A percentile compares a stretch with the other conserved stretches of the same genome.
Evolutionary conservation across 148 eudicot genomes (phyloP).

Genomic region (Silene uniflora): DNA sequence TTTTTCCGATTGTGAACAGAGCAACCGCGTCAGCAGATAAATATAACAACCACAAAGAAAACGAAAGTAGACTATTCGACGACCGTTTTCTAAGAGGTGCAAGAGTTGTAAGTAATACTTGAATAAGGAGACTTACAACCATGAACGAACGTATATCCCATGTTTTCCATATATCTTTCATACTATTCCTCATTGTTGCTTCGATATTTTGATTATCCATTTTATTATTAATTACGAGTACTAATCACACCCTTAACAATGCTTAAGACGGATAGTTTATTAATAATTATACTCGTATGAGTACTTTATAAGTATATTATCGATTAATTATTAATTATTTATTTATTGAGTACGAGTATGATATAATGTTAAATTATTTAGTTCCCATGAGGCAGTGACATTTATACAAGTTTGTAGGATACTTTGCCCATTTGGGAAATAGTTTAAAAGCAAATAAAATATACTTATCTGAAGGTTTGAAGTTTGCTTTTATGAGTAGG

Average conservation of each 20-base stretch:
- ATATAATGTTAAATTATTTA: not conserved
- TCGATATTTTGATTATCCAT: not conserved
- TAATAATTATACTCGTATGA: too few relatives aligned
- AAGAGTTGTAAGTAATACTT: constrained; percentile 13
- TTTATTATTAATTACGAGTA: not conserved
- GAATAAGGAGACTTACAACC: constrained; percentile 14
- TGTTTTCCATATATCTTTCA: constrained; percentile 11
- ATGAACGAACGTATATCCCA: constrained; percentile 11
- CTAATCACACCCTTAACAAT: not conserved
- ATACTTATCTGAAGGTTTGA: not conserved
- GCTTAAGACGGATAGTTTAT: not conserved
- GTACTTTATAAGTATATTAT: too few relatives aligned
- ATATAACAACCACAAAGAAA: constrained; percentile 11
- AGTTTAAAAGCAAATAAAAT: not conserved
- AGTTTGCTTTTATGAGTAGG: not conserved
- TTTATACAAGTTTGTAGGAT: not conserved
- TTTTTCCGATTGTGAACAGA: constrained; percentile 3
- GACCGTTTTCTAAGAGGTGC: constrained; percentile 11
- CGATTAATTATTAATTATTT: too few relatives aligned
- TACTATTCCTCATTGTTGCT: not conserved
- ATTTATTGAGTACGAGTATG: not conserved
- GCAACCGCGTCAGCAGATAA: constrained; percentile 15
- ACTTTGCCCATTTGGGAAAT: not conserved
- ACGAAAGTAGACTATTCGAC: not conserved
- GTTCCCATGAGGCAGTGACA: not conserved